phyloP scores from a whole-genome alignment of 2,329 filamentous ascomycete genomes.

The Colletotrichum godetiae region DNA sequence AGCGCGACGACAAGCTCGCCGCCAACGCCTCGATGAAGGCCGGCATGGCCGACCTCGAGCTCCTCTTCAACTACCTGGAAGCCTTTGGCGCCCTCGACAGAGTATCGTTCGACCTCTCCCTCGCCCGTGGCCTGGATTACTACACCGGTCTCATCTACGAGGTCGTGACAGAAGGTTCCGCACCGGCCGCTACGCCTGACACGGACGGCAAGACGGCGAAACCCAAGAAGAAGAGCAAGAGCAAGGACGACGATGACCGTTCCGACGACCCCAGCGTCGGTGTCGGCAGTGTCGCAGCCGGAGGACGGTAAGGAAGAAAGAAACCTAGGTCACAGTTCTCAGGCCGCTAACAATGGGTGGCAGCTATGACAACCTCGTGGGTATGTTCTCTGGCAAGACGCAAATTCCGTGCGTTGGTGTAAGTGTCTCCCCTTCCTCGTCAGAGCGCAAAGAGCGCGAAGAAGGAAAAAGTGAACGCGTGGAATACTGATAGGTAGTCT shows the following conservation, averaged over 20 bases:
- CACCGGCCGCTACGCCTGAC: slow-evolving; percentile 57
- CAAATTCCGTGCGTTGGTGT: slow-evolving; percentile 87
- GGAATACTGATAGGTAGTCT: slow-evolving; percentile 60
- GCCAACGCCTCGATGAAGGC: slow-evolving; percentile 81
- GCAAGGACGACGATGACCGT: slow-evolving; percentile 71
- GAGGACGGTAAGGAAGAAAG: slow-evolving; percentile 72
- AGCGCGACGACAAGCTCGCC: slow-evolving; percentile 73
- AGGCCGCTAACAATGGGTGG: slow-evolving; percentile 59
- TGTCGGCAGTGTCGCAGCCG: slow-evolving; percentile 84
- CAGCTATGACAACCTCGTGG: slow-evolving; percentile 91
- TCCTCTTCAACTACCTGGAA: slow-evolving; percentile 85
- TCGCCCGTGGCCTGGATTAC: slow-evolving; percentile 90
- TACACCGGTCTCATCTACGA: slow-evolving; percentile 90
- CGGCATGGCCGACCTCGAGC: slow-evolving; percentile 83
- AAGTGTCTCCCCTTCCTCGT: not conserved
- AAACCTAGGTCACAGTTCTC: not conserved
- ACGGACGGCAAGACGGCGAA: slow-evolving; percentile 49
- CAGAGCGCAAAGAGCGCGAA: not conserved
- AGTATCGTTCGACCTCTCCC: slow-evolving; percentile 88
- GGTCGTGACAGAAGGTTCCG: slow-evolving; percentile 84
- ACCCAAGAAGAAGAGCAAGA: slow-evolving; percentile 61
- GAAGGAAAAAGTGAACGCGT: not conserved
- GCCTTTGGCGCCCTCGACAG: slow-evolving; percentile 78
- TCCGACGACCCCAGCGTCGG: slow-evolving; percentile 84
- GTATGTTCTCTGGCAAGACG: slow-evolving; percentile 89